Percentiles rank a stretch among this genome's conserved stretches.
Evolutionary conservation across 2,329 filamentous ascomycete genomes (phyloP).

Genomic region (Fonsecaea pedrosoi): DNA sequence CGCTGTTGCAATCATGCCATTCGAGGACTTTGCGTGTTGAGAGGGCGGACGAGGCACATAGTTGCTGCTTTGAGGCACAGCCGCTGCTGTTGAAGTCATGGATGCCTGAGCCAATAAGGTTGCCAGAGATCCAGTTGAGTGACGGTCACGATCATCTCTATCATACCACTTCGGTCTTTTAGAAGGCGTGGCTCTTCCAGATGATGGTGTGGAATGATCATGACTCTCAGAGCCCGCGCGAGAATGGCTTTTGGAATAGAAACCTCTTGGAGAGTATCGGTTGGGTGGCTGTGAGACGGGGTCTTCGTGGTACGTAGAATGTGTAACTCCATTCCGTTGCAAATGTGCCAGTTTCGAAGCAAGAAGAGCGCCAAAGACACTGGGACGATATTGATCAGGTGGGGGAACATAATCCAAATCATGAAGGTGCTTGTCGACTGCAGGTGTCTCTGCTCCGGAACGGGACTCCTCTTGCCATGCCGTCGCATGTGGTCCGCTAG

Average conservation of each 20-base stretch:
- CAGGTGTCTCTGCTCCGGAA: constrained; percentile 34
- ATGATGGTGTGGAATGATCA: constrained; percentile 26
- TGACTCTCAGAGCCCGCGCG: constrained; percentile 20
- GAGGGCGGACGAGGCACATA: constrained; percentile 24
- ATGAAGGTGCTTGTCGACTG: constrained; percentile 34
- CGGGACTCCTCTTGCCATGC: constrained; percentile 28
- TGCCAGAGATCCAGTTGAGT: constrained; percentile 30
- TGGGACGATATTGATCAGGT: constrained; percentile 37
- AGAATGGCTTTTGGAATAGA: constrained; percentile 18
- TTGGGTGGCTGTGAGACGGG: not conserved
- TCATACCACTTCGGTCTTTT: constrained; percentile 42
- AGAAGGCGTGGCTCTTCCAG: constrained; percentile 36
- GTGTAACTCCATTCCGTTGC: constrained; percentile 21
- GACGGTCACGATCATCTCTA: constrained; percentile 22
- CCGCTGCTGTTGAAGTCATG: constrained; percentile 24
- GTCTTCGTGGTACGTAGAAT: constrained; percentile 27
- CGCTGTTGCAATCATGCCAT: constrained; percentile 34
- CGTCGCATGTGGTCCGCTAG: constrained; percentile 18
- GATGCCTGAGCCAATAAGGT: constrained; percentile 32
- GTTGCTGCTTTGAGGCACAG: constrained; percentile 17
- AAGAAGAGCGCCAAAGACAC: constrained; percentile 36
- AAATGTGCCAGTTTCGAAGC: constrained; percentile 33
- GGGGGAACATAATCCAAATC: constrained; percentile 37
- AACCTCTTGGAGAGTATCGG: constrained; percentile 6
- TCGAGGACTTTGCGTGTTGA: constrained; percentile 23